phyloP scores from a whole-genome alignment of 108 stramenopile species.

The Nitzschia sp. region DNA sequence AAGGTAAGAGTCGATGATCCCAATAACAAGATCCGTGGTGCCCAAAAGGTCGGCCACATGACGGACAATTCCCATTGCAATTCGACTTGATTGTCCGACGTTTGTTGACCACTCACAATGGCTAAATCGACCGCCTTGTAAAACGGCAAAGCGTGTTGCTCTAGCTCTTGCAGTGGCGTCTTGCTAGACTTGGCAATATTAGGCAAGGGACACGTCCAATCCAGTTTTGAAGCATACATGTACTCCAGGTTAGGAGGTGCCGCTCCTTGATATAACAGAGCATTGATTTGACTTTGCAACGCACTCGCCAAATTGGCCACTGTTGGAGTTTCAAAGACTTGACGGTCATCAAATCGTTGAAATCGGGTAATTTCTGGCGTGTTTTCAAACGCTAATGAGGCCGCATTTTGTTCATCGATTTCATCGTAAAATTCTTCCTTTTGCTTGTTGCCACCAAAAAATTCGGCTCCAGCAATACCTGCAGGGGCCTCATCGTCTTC shows the following conservation, averaged over 20 bases:
- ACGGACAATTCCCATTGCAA: slow-evolving; percentile 75
- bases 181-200: background rate
- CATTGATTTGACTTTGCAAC: slow-evolving; percentile 68
- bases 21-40: slow-evolving; percentile 63
- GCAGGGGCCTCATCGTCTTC: slow-evolving; percentile 34
- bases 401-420: slow-evolving; percentile 56
- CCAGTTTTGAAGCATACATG: slow-evolving; percentile 30
- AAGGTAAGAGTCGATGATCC: slow-evolving; percentile 57
- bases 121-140: slow-evolving; percentile 76
- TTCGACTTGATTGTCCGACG: slow-evolving; percentile 31
- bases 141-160: slow-evolving; percentile 53
- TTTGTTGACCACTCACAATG: slow-evolving; percentile 51
- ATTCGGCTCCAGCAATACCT: slow-evolving; percentile 49
- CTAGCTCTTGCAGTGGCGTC: slow-evolving; percentile 60
- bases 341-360: background rate
- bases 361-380: background rate
- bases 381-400: background rate
- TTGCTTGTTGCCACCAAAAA: slow-evolving; percentile 73
- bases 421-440: slow-evolving; percentile 81
- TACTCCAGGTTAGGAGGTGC: slow-evolving; percentile 17
- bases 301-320: slow-evolving; percentile 46
- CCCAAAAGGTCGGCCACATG: slow-evolving; percentile 83
- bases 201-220: slow-evolving; percentile 63
- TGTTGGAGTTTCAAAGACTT: background rate
- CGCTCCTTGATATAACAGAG: slow-evolving; percentile 27